phyloP scores from a whole-genome alignment of 805 yeast genomes.

The fission yeast (Schizosaccharomyces pombe) region ASM294v3 CU329670.1:4912501-4913000 shows the following conservation, averaged over 20 bases:
- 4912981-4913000: background rate
- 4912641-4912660: background rate
- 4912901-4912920: background rate
- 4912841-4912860: background rate
- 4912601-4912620: background rate
- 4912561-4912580: background rate
- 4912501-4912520: background rate
- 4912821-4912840: slow-evolving; percentile 4
- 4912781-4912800: background rate
- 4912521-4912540: background rate
- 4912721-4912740: background rate
- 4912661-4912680: background rate
- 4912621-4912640: background rate
- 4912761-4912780: background rate
- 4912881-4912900: background rate
- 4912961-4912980: background rate
- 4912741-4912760: background rate
- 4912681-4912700: slow-evolving; percentile 1
- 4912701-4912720: background rate
- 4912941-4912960: background rate
- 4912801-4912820: background rate
- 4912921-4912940: slow-evolving; percentile 3
- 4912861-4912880: background rate
- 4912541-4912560: background rate
- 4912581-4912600: background rate